phyloP scores from a whole-genome alignment of 352 stramenopile species.

The Phytophthora aleatoria region DNA sequence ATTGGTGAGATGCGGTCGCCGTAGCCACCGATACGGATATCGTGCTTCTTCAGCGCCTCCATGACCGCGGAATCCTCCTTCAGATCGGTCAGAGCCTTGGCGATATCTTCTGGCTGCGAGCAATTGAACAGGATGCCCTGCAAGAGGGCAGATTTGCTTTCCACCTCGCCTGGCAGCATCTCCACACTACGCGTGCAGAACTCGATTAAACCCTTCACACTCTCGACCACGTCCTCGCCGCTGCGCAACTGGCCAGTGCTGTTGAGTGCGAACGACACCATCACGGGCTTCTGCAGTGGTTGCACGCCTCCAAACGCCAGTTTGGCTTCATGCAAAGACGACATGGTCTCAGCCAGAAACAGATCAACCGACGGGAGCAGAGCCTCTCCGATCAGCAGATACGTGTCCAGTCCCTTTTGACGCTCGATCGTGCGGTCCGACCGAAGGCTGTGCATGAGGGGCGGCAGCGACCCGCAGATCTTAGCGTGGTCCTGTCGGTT shows the following conservation, averaged over 20 bases:
- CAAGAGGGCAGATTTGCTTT: slow-evolving; percentile 40
- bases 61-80: slow-evolving; percentile 28
- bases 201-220: slow-evolving; percentile 52
- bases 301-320: slow-evolving; percentile 83
- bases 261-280: slow-evolving; percentile 89
- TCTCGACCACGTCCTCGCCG: slow-evolving; percentile 67
- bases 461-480: slow-evolving; percentile 88
- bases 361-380: slow-evolving; percentile 81
- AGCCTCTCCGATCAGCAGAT: slow-evolving; percentile 76
- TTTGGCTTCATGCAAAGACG: slow-evolving; percentile 83
- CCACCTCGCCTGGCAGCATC: slow-evolving; percentile 17
- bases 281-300: slow-evolving; percentile 61
- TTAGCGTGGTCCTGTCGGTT: slow-evolving; percentile 38
- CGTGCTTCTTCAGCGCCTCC: slow-evolving; percentile 36
- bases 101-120: slow-evolving; percentile 91
- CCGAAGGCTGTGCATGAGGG: slow-evolving; percentile 90
- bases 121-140: slow-evolving; percentile 92
- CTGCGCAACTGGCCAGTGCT: slow-evolving; percentile 77
- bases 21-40: slow-evolving; percentile 79
- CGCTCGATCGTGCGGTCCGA: slow-evolving; percentile 86
- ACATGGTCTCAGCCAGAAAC: slow-evolving; percentile 92
- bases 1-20: slow-evolving; percentile 86
- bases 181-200: slow-evolving; percentile 35
- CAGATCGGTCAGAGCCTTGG: slow-evolving; percentile 74
- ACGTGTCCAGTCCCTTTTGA: slow-evolving; percentile 71